Conservation (phyloP, 208 protist genomes). For the Porcisia hertigi region DNA sequence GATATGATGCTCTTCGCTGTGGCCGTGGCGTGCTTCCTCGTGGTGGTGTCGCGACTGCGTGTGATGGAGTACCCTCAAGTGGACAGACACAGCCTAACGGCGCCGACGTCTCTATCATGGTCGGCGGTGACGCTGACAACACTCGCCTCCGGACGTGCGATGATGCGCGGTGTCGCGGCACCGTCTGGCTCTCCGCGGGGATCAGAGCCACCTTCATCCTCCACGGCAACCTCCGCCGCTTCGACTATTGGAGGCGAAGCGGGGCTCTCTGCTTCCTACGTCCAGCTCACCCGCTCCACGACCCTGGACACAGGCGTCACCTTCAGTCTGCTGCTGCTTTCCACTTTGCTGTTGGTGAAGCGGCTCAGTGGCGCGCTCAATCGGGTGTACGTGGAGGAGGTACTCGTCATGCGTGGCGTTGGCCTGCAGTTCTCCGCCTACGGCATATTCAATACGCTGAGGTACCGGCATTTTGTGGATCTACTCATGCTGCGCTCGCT, state of each 20-base stretch:
- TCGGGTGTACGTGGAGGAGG: slow-evolving; percentile 71
- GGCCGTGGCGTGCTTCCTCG: slow-evolving; percentile 27
- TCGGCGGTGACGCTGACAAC: slow-evolving; percentile 3
- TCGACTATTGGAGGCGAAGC: background rate
- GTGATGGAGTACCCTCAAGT: background rate
- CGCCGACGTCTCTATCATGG: slow-evolving; percentile 10
- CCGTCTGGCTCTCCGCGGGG: background rate
- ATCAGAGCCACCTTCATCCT: background rate
- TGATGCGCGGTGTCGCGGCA: background rate
- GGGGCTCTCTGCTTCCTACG: slow-evolving; percentile 7
- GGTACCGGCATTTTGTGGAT: slow-evolving; percentile 59
- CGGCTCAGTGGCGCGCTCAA: slow-evolving; percentile 39
- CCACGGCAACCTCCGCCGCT: background rate
- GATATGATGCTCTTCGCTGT: slow-evolving; percentile 51
- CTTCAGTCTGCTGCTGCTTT: slow-evolving; percentile 24
- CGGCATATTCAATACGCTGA: slow-evolving; percentile 60
- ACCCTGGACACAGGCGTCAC: slow-evolving; percentile 22
- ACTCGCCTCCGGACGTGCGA: slow-evolving; percentile 2
- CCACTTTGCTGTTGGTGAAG: slow-evolving; percentile 32
- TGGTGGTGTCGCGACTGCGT: slow-evolving; percentile 19
- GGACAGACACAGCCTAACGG: background rate
- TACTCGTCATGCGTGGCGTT: slow-evolving; percentile 75
- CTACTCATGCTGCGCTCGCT: slow-evolving; percentile 65
- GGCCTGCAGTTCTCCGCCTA: slow-evolving; percentile 77
- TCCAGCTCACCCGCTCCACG: slow-evolving; percentile 2